phyloP scores from a whole-genome alignment of 495 filamentous ascomycete species.

The Aspergillus ellipticus region DNA sequence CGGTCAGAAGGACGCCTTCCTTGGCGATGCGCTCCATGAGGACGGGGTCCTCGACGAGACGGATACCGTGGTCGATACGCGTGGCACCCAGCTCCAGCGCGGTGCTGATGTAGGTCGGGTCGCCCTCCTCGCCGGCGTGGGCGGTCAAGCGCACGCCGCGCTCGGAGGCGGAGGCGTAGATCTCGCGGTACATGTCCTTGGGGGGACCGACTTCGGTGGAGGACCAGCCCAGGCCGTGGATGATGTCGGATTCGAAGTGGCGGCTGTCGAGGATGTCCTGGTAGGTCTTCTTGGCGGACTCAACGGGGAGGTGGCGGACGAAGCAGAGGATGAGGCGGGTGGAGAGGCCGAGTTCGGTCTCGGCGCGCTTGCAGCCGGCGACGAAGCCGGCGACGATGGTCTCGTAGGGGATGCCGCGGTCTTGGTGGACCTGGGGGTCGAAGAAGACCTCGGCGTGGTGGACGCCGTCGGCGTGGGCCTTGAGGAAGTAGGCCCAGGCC shows the following conservation, averaged over 20 bases:
- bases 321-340: constrained; percentile 66
- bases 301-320: constrained; percentile 61
- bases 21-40: constrained; percentile 56
- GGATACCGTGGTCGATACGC: constrained; percentile 73
- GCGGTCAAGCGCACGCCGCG: constrained; percentile 57
- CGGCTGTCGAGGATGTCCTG: constrained; percentile 42
- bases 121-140: constrained; percentile 75
- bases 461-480: constrained; percentile 61
- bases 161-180: constrained; percentile 52
- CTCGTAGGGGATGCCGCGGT: constrained; percentile 56
- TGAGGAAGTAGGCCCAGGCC: constrained; percentile 67
- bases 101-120: constrained; percentile 58
- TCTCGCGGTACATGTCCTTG: constrained; percentile 57
- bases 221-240: constrained; percentile 65
- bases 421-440: constrained; percentile 70
- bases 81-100: constrained; percentile 58
- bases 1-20: constrained; percentile 56
- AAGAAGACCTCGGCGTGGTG: constrained; percentile 75
- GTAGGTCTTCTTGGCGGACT: constrained; percentile 48
- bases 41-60: constrained; percentile 55
- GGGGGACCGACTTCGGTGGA: constrained; percentile 62
- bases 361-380: constrained; percentile 56
- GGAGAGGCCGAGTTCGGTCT: constrained; percentile 58
- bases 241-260: constrained; percentile 47
- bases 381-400: constrained; percentile 59